Base-by-base conservation (phyloP, 1,284 basidiomycete genomes). In the Mycena sp. region DNA sequence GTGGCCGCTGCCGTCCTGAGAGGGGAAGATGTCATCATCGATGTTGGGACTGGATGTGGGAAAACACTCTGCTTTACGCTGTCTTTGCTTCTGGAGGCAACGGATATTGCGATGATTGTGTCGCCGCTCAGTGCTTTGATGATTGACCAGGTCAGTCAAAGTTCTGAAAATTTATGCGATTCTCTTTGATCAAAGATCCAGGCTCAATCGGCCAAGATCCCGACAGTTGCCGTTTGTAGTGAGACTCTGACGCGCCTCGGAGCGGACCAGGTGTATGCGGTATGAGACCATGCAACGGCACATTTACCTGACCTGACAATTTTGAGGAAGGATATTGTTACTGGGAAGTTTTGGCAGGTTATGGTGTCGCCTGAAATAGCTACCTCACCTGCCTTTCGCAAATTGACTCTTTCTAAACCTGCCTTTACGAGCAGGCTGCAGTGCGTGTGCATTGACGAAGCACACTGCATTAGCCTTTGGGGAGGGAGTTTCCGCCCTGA, bases 391-490 rank as follows among this genome's bases (percentile, higher is more conserved):
- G 25, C 37, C 2, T 53, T 53, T 30, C 37, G 38, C 2, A 54
- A 54, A 23, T 43, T 28, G 2, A 32, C 40, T 1, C n/a, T 44
- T 3, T 37, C 49, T 3, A 37, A 51, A 38, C 32, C 49, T 4
- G 6, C 4, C 2, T 55, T 55, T 19, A 44, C 41, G 5, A 46
- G 43, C 9, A 35, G 14, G 11, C 23, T 55, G 30, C 53, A 32
- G 21, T 46, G 41, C 37, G 53, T 55, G 9, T 35, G 41, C 43
- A 59, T n/a, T n/a, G n/a, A n/a, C n/a, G n/a, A n/a, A n/a, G n/a
- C n/a, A n/a, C n/a, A n/a, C n/a, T n/a, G n/a, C n/a, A n/a, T n/a
- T n/a, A n/a, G n/a, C n/a, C n/a, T n/a, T n/a, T n/a, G n/a, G n/a
- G n/a, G n/a, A n/a, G n/a, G n/a, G n/a, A n/a, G n/a, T n/a, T n/a